Base-by-base conservation (phyloP, 352 stramenopile species). In the Phytophthora vignae region DNA sequence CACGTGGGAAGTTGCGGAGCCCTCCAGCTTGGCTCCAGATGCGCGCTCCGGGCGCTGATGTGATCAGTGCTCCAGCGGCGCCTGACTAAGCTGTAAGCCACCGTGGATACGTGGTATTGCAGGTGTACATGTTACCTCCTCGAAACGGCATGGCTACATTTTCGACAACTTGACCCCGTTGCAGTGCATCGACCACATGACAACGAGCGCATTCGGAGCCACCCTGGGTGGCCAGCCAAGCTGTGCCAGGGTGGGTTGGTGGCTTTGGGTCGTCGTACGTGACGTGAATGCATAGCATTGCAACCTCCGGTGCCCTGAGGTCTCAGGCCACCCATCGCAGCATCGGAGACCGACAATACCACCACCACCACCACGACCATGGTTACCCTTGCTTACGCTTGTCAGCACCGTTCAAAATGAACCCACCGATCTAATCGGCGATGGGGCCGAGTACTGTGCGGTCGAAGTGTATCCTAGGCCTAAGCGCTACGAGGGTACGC, bases 1-100 rank as follows among this genome's bases (percentile, higher is more conserved):
- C 55, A 65, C 46, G 63, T 58, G 54, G 62, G 21, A 40, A 42
- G 11, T 15, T 14, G 36, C 36, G 36, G 14, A 42, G 36, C 36
- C 14, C n/a, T n/a, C n/a, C n/a, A n/a, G n/a, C 29, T 33, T 33
- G 29, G 29, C 29, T 10, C 29, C 36, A 42, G 27, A 9, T 6
- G 17, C 17, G 40, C 40, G 40, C 40, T 49, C 40, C 40, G 40
- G 50, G 12, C 15, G 50, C 25, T 56, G 50, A 58, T 58, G 27
- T 44, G 15, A 2, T 44, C 53, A 48, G 17, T 29, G 50, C 50
- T 56, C 22, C 50, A 19, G 8, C 40, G 15, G 15, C 17, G 40
- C 40, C 40, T 49, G 40, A n/a, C 14, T 10, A 8, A 10, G 9
- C n/a, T 19, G 27, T 11, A n/a, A 10, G 19, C n/a, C 46, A 53